phyloP scores from a whole-genome alignment of 1,284 basidiomycete species.

The Marasmius oreades region DNA sequence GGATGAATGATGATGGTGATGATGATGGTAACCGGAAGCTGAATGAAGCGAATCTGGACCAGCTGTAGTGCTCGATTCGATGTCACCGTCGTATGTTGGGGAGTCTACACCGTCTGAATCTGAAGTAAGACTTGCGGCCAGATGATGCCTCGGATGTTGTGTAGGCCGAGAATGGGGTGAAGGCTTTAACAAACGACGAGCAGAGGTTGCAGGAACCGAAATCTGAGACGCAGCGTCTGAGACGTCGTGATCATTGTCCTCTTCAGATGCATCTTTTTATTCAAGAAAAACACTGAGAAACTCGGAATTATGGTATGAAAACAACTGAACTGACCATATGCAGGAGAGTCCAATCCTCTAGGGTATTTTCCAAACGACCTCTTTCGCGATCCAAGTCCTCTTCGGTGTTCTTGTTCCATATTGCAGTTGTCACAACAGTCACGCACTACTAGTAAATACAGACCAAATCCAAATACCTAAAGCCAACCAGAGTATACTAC shows the following conservation, averaged over 20 bases:
- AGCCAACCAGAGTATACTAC: no score
- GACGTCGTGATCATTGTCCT: conserved; percentile 22
- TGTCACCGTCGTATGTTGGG: conserved; percentile 87
- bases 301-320: not conserved
- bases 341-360: not conserved
- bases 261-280: conserved; percentile 2
- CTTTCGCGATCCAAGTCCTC: conserved; percentile 1
- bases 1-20: conserved; percentile 37
- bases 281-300: not conserved
- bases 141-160: conserved; percentile 39
- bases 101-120: conserved; percentile 77
- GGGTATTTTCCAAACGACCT: conserved; percentile 2
- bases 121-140: conserved; percentile 53
- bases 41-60: conserved; percentile 35
- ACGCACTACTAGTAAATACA: not conserved
- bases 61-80: conserved; percentile 75
- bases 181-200: conserved; percentile 22
- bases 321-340: not conserved
- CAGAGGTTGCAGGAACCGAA: conserved; percentile 16
- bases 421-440: not conserved
- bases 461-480: no score
- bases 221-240: conserved; percentile 15
- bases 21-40: conserved; percentile 25
- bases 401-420: conserved; percentile 2
- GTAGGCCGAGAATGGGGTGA: conserved; percentile 26